Evolutionary conservation across 345 rosid genomes (phyloP), one percentile per base, ranked within the genome.

Genomic region (Hirschfeldia incana): DNA sequence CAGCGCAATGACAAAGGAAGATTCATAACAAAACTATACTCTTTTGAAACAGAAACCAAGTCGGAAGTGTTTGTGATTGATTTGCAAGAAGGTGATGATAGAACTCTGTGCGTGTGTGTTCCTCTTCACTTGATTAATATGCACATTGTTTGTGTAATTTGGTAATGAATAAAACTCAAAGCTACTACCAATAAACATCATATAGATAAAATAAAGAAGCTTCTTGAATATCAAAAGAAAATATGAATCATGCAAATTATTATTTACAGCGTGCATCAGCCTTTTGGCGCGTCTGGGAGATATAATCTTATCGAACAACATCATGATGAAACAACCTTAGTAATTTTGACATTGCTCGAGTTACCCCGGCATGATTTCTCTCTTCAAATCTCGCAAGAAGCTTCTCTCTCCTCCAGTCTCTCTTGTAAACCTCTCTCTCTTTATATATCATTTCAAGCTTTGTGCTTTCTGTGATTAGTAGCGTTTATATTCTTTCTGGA

Each of bases 1-100:
- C 53, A 44, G 61, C 68, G 74, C 72, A 70, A 77, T 86, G n/a
- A 70, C 75, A 28, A 32, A 36, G 3, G 73, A 82, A 75, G 83
- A 55, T 27, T 70, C 51, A 7, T 75, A 65, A 21, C 21, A 59
- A 26, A 62, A 7, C 57, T 49, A 1, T 0, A 46, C 0, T 37
- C 17, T 72, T 34, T 72, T 66, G 6, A 11, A n/a, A 13, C 37
- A 39, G 26, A 76, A 28, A 21, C 21, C 21, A 21, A 21, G 21
- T 21, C 29, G 6, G 17, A 58, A 28, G 32, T 29, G 60, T 58
- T 27, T 67, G 8, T 76, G 34, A 59, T 67, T 67, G 62, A 12
- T 37, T 92, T 83, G 49, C 51, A 44, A 44, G 16, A 57, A 30
- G 8, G 46, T 29, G 33, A 39, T 15, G 73, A 28, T 15, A 39